Percentiles rank a stretch among this genome's conserved stretches.
These are phyloP conservation scores for Solanum neorickii DNA, from an alignment of 257 asterid species.

Conservation along the genomic window DNA sequence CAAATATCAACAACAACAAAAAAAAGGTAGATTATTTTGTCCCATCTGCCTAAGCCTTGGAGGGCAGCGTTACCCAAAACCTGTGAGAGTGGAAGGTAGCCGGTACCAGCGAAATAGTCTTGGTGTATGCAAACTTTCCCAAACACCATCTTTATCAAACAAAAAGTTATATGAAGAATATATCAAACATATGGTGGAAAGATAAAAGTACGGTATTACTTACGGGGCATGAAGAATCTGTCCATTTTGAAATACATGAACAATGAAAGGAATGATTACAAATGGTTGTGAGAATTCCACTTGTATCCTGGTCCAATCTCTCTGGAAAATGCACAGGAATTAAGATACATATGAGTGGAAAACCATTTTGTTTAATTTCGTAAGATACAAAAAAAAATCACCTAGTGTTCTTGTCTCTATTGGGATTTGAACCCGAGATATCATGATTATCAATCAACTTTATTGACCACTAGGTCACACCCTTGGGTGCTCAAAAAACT, in stretches of 20 bases:
- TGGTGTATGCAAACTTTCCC: not conserved
- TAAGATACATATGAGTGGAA: not conserved
- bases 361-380: not conserved
- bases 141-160: not conserved
- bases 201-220: conserved; percentile 14
- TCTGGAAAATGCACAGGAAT: conserved; percentile 40
- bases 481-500: not conserved
- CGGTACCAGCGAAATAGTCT: not conserved
- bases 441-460: not conserved
- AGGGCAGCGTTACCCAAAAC: not conserved
- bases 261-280: conserved; percentile 99
- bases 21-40: not conserved
- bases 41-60: not conserved
- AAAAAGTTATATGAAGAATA: not conserved
- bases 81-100: not conserved
- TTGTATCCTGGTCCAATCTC: conserved; percentile 73
- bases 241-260: conserved; percentile 97
- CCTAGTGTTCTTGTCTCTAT: not conserved
- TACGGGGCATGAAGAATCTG: conserved; percentile 98
- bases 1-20: not conserved
- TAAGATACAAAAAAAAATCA: not conserved
- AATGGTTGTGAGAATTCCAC: conserved; percentile 87
- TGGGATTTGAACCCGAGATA: not conserved
- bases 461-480: not conserved
- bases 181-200: not conserved